Conservation (phyloP, 1,139 yeast species). For the Debaryomyces nepalensis region DNA sequence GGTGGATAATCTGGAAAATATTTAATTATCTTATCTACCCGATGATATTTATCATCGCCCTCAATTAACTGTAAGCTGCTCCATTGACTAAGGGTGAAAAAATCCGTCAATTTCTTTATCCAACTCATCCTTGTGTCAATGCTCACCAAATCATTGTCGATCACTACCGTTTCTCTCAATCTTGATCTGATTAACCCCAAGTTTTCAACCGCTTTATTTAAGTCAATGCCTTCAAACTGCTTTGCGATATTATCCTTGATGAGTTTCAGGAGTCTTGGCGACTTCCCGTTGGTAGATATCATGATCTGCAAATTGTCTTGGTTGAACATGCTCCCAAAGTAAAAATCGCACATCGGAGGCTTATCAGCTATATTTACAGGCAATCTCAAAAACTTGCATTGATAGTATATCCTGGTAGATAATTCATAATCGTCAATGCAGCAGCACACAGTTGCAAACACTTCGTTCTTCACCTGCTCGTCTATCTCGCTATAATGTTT, state of each 20-base stretch:
- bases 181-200: slow-evolving; percentile 61
- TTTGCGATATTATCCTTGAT: slow-evolving; percentile 63
- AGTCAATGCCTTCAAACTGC: slow-evolving; percentile 45
- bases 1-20: slow-evolving; percentile 51
- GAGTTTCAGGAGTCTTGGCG: slow-evolving; percentile 73
- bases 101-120: slow-evolving; percentile 70
- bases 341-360: slow-evolving; percentile 82
- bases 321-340: slow-evolving; percentile 80
- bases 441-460: slow-evolving; percentile 70
- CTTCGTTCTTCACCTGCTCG: slow-evolving; percentile 35
- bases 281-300: slow-evolving; percentile 84
- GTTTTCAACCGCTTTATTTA: slow-evolving; percentile 65
- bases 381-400: slow-evolving; percentile 56
- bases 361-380: slow-evolving; percentile 87
- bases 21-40: slow-evolving; percentile 35
- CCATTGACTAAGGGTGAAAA: slow-evolving; percentile 63
- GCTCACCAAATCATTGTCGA: slow-evolving; percentile 53
- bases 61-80: slow-evolving; percentile 41
- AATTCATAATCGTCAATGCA: slow-evolving; percentile 75
- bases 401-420: slow-evolving; percentile 62
- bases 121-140: slow-evolving; percentile 73
- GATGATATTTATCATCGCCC: slow-evolving; percentile 20
- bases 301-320: slow-evolving; percentile 80
- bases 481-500: slow-evolving; percentile 40
- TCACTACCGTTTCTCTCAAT: slow-evolving; percentile 48